Evolutionary conservation across 2,329 filamentous ascomycete genomes (phyloP).

Genomic region (Xenoacremonium recifei): DNA sequence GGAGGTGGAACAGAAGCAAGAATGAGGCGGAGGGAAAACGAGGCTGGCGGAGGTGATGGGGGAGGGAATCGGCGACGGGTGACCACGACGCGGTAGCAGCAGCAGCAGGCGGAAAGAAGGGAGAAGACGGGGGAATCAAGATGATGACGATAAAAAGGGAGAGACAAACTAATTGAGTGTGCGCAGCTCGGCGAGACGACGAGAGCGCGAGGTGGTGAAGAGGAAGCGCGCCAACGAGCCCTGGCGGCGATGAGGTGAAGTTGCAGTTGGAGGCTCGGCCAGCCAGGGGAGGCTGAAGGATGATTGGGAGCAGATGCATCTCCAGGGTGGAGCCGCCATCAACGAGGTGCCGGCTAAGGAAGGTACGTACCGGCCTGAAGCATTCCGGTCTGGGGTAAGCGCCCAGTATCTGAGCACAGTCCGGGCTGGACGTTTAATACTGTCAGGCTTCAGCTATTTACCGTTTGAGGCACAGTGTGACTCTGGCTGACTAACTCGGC

Average conservation of each 20-base stretch:
- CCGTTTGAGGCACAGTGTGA: too few relatives aligned
- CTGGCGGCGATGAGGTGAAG: constrained; percentile 13
- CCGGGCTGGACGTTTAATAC: too few relatives aligned
- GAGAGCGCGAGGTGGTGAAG: constrained; percentile 22
- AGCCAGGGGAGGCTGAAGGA: constrained; percentile 29
- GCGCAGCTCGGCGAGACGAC: constrained; percentile 22
- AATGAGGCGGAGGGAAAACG: too few relatives aligned
- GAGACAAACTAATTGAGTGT: constrained; percentile 36
- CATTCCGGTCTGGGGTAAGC: constrained; percentile 15
- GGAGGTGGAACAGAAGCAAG: constrained; percentile 17
- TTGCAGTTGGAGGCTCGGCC: constrained; percentile 22
- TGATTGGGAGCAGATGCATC: too few relatives aligned
- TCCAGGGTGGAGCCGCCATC: constrained; percentile 15
- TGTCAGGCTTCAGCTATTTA: too few relatives aligned
- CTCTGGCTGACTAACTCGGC: too few relatives aligned
- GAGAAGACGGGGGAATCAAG: constrained; percentile 9
- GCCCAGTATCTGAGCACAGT: too few relatives aligned
- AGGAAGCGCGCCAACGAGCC: constrained; percentile 17
- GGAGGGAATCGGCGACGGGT: constrained; percentile 20
- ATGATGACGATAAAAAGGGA: constrained; percentile 19
- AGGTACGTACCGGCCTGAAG: too few relatives aligned
- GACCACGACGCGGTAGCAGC: constrained; percentile 16
- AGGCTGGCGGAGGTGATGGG: constrained; percentile 21
- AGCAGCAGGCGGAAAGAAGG: too few relatives aligned
- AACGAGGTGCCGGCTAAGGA: not conserved